Percentiles rank a stretch among this genome's conserved stretches.
These are phyloP conservation scores for Neonectria sp. DNA, from an alignment of 2,329 filamentous ascomycete species.

Conservation along the genomic window DNA sequence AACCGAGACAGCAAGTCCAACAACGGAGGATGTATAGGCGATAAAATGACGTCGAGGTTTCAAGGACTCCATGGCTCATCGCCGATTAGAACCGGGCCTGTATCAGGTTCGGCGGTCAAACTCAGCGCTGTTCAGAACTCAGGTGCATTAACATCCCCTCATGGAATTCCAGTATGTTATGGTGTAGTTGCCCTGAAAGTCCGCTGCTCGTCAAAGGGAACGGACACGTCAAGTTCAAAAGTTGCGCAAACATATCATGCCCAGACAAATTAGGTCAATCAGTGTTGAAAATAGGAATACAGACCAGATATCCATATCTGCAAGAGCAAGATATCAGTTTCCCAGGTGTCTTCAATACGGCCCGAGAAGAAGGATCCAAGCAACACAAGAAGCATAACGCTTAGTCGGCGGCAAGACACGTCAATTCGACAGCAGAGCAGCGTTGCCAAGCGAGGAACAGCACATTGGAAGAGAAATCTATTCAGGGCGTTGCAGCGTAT, in stretches of 20 bases:
- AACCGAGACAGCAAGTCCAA: neutral
- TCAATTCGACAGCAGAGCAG: slow-evolving; percentile 8
- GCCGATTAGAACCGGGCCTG: neutral
- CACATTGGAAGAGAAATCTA: slow-evolving; percentile 45
- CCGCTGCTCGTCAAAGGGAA: no score
- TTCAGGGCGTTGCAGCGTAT: slow-evolving; percentile 52
- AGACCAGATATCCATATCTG: neutral
- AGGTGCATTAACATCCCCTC: no score
- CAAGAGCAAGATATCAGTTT: no score
- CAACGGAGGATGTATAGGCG: no score
- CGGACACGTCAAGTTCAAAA: no score
- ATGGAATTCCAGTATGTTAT: no score
- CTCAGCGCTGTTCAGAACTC: no score
- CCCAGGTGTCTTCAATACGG: neutral
- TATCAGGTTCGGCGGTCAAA: neutral
- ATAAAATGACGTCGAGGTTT: neutral
- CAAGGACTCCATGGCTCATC: no score
- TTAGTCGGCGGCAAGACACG: neutral
- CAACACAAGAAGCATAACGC: neutral
- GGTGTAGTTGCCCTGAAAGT: no score
- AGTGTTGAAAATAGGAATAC: neutral
- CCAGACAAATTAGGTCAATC: neutral
- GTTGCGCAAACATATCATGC: no score
- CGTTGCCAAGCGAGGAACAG: slow-evolving; percentile 4
- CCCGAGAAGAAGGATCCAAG: neutral